Base-by-base conservation (phyloP, 2,329 filamentous ascomycete species). In the Arthrobotrys sinensis region DNA sequence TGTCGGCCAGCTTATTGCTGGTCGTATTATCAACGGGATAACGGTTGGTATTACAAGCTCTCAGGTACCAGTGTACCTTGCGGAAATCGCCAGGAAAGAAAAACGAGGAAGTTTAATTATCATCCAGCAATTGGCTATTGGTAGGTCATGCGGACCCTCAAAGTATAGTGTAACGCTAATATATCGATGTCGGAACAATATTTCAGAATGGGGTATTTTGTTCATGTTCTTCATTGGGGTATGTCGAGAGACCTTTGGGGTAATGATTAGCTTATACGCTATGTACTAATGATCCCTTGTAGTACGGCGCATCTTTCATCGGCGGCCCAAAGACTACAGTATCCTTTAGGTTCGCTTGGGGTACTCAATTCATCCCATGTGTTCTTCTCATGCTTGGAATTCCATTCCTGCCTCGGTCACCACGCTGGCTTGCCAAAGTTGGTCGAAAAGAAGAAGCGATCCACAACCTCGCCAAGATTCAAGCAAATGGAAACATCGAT, bases 381-480 rank as follows among this genome's bases (percentile, higher is more conserved):
- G 62, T 85, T 11, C 76, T 86, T 12, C 83, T 88, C 11, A 85
- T 85, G 80, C 21, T 84, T 3, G 86, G 85, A 3, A 82, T 88
- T 3, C 80, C 84, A 6, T 83, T 87, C 63, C 82, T 88, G 32
- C 86, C 87, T 7, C 85, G 87, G 80, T 88, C 86, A 10, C 87
- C 87, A 0, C 84, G 87, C 69, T 88, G 87, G 87, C 83, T 88
- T 1, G 86, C 86, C 45, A 87, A 86, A 81, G 85, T 87, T 72
- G 86, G 86, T 69, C 85, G 86, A 45, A 86, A 84, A 84, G 85
- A 86, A 3, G 85, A 87, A 67, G 83, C 85, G 14, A 80, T 82
- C 7, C 82, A 87, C 43, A 87, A 86, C 0, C 85, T 91, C 34
- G 89, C 88, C 8, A 82, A 87, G 64, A 86, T 91, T 1, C 89